A percentile compares a stretch with the other conserved stretches of the same genome.
Conservation (phyloP, 2,329 filamentous ascomycete genomes). For the Alternaria incomplexa region DNA sequence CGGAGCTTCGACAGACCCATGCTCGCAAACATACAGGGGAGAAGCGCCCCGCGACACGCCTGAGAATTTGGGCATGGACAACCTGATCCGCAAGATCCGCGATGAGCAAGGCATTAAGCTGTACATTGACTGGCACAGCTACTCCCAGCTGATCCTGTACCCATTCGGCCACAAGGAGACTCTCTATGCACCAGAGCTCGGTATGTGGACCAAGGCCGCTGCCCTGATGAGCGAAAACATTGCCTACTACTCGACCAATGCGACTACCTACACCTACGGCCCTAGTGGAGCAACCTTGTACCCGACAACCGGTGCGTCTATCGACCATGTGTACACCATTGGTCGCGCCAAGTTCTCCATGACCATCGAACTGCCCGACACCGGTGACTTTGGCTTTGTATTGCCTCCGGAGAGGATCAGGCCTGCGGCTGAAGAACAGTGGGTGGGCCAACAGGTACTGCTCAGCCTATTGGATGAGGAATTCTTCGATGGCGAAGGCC, state of each 20-base stretch:
- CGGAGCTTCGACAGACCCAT: slow-evolving; percentile 39
- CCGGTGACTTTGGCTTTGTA: slow-evolving; percentile 56
- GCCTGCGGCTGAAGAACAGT: slow-evolving; percentile 54
- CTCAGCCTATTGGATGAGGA: slow-evolving; percentile 32
- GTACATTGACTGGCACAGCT: slow-evolving; percentile 70
- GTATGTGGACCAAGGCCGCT: slow-evolving; percentile 59
- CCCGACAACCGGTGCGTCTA: slow-evolving; percentile 54
- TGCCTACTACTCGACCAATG: slow-evolving; percentile 46
- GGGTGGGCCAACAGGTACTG: slow-evolving; percentile 46
- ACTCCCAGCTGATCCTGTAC: slow-evolving; percentile 64
- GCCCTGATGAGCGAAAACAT: slow-evolving; percentile 57
- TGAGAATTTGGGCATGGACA: slow-evolving; percentile 50
- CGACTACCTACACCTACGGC: slow-evolving; percentile 50
- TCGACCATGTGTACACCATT: slow-evolving; percentile 52
- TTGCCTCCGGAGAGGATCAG: slow-evolving; percentile 56
- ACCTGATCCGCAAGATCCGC: slow-evolving; percentile 53
- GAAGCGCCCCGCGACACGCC: slow-evolving; percentile 34
- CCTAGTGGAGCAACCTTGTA: slow-evolving; percentile 67
- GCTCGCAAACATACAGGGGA: slow-evolving; percentile 40
- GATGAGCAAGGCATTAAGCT: slow-evolving; percentile 59
- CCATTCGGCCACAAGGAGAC: slow-evolving; percentile 65
- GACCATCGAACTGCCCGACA: slow-evolving; percentile 57
- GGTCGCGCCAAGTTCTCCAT: slow-evolving; percentile 52
- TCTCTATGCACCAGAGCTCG: slow-evolving; percentile 54
- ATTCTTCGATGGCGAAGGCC: slow-evolving; percentile 37